These are phyloP conservation scores for Fusarium sambucinum DNA, from an alignment of 2,329 filamentous ascomycete species.

Conservation along the genomic window DNA sequence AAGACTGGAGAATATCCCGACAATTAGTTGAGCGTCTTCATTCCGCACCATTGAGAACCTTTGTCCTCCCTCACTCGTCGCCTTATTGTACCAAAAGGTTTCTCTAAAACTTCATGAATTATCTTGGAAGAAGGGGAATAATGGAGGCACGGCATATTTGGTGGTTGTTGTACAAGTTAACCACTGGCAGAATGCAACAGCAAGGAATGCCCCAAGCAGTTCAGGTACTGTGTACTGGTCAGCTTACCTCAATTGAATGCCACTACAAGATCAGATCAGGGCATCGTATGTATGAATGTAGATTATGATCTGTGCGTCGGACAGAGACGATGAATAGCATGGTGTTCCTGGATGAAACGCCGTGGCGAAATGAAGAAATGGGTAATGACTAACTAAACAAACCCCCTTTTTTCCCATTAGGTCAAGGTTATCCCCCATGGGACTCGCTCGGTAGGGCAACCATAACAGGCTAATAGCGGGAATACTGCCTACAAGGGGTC, in stretches of 20 bases:
- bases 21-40: background rate
- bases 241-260: background rate
- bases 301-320: background rate
- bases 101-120: background rate
- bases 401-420: constrained; percentile 16
- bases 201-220: background rate
- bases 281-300: background rate
- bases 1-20: constrained; percentile 25
- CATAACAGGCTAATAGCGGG: constrained; percentile 26
- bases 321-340: constrained; percentile 7
- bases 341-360: constrained; percentile 13
- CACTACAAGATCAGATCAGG: constrained; percentile 21
- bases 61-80: background rate
- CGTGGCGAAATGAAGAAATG: constrained; percentile 16
- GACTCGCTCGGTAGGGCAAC: constrained; percentile 1
- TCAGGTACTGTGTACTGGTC: background rate
- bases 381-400: constrained; percentile 14
- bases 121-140: background rate
- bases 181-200: background rate
- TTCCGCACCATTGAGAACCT: background rate
- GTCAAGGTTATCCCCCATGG: background rate
- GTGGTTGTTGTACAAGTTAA: background rate
- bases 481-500: constrained; percentile 6
- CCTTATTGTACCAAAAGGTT: background rate
- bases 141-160: background rate